Evolutionary conservation across 2,329 filamentous ascomycete genomes (phyloP).

Genomic region (Neofusicoccum sp.): DNA sequence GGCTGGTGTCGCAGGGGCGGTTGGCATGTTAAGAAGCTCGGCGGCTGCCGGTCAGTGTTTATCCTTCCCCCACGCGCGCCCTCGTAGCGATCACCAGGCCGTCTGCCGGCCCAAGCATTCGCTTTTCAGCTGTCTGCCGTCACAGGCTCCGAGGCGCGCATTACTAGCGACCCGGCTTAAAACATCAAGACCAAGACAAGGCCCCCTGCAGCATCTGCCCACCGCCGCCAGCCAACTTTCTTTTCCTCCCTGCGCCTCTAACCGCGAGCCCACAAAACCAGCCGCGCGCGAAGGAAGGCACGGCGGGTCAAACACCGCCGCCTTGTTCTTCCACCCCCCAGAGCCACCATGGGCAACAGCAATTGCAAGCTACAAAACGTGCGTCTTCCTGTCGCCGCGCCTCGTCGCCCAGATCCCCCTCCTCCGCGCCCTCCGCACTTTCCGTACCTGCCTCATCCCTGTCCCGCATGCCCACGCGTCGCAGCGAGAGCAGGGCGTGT

Average conservation of each 20-base stretch:
- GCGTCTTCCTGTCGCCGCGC: background rate
- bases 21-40: conserved; percentile 1
- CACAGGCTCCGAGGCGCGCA: background rate
- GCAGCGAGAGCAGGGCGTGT: background rate
- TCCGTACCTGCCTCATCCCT: background rate
- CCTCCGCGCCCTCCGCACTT: background rate
- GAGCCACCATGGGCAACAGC: background rate
- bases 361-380: background rate
- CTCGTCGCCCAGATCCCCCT: background rate
- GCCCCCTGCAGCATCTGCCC: background rate
- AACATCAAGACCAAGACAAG: background rate
- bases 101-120: background rate
- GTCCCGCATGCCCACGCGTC: background rate
- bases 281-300: background rate
- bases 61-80: conserved; percentile 8
- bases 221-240: background rate
- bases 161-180: conserved; percentile 8
- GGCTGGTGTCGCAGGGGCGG: background rate
- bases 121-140: background rate
- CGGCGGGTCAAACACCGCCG: background rate
- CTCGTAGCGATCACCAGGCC: background rate
- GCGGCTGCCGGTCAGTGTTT: background rate
- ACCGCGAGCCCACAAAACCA: background rate
- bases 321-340: background rate
- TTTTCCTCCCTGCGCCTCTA: background rate